Percentiles rank a stretch among this genome's conserved stretches.
Conservation (phyloP, 2,329 filamentous ascomycete species). For the Fusarium hainanense region DNA sequence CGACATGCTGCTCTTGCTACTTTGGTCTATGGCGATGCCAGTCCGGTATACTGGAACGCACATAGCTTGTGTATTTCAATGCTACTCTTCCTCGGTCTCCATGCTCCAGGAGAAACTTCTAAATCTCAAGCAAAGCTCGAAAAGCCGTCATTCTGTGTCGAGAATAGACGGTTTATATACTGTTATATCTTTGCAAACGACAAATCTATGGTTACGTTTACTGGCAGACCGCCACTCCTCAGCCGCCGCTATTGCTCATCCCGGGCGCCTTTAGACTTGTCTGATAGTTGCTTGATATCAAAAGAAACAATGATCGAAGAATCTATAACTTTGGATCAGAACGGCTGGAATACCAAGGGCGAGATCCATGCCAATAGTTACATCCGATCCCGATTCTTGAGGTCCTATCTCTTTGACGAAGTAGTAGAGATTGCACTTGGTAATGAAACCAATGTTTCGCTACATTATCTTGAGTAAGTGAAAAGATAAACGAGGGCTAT, state of each 20-base stretch:
- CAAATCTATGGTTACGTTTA: slow-evolving; percentile 63
- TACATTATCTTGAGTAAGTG: slow-evolving; percentile 42
- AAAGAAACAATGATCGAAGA: slow-evolving; percentile 48
- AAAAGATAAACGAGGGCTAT: not conserved
- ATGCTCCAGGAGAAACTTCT: slow-evolving; percentile 40
- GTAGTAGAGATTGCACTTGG: slow-evolving; percentile 69
- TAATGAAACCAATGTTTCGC: slow-evolving; percentile 15
- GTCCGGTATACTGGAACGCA: slow-evolving; percentile 52
- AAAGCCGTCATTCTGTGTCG: slow-evolving; percentile 49
- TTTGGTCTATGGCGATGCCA: slow-evolving; percentile 54
- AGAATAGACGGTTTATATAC: slow-evolving; percentile 50
- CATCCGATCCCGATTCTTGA: slow-evolving; percentile 58
- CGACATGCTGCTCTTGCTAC: slow-evolving; percentile 52
- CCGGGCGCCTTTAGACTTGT: slow-evolving; percentile 65
- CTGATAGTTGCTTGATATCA: slow-evolving; percentile 60
- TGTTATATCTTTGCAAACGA: slow-evolving; percentile 57
- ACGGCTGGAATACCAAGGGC: slow-evolving; percentile 65
- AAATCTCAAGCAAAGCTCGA: not conserved
- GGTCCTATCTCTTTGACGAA: slow-evolving; percentile 66
- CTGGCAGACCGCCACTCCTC: slow-evolving; percentile 65
- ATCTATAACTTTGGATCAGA: slow-evolving; percentile 53
- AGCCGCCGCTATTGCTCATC: slow-evolving; percentile 65
- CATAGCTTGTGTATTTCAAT: slow-evolving; percentile 54
- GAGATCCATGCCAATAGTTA: slow-evolving; percentile 58
- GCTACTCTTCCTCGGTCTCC: slow-evolving; percentile 51